Base-by-base conservation (phyloP, 1,284 basidiomycete genomes). In the Kwoniella shivajii region DNA sequence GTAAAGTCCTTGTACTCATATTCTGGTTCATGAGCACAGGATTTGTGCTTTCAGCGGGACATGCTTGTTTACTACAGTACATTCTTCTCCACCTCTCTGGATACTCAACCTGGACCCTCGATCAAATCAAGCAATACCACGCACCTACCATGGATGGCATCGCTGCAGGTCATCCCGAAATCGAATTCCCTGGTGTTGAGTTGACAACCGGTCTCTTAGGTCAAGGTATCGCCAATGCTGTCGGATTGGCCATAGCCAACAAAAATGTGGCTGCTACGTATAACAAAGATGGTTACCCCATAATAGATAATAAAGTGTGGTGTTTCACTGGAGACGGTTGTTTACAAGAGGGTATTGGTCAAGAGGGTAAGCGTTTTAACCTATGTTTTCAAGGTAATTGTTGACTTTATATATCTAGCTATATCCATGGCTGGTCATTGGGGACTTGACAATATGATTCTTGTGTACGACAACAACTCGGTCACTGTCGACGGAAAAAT, bases 241-340 rank as follows among this genome's bases (percentile, higher is more conserved):
- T 74, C 31, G 73, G 74, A 30, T 50, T 76, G 45, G 74, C 74
- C n/a, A 67, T 74, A 37, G 72, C 74, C 1, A 64, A 64, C 37
- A 75, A 75, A 57, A 66, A 75, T 45, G 47, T 75, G 26, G 73
- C 55, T 2, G 67, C 72, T 1, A 59, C 55, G 20, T 75, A 71
- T 60, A 74, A 76, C 67, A 70, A 67, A 56, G 64, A 67, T 5
- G 73, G 57, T 9, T 68, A 61, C 56, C 64, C 65, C 0, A 50
- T 76, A n/a, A 61, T 71, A 20, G 65, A 67, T 37, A 63, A 65
- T 37, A 75, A 69, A 59, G 66, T 72, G 45, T 75, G 71, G 73
- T 74, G 72, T 60, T 73, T 78, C 60, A 77, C 73, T 13, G 77
- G 77, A 24, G 77, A 78, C 51, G 77, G 77, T 4, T 78, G 76